Evolutionary conservation across 805 yeast species (phyloP), one percentile per base, ranked within the genome.

Genomic region (Candida hungchunana): DNA sequence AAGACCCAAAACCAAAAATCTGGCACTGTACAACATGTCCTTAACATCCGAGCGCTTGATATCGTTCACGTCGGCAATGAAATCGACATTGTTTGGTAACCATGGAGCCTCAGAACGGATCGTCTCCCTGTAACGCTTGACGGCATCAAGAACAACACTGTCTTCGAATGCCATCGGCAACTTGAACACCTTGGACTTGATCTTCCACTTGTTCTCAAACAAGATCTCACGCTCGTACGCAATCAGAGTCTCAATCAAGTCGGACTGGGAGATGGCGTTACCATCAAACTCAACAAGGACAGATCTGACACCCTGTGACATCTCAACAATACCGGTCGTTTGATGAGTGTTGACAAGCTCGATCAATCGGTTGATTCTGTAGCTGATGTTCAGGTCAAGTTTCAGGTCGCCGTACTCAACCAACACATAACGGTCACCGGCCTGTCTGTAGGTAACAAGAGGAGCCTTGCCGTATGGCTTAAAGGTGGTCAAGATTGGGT

Each of bases 91-190:
- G 67, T 88, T 90, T 46, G 98, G 98, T 53, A 90, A 71, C 97
- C 97, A 90, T 27, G 97, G 97, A 7, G 97, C 98, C 33, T 76
- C 76, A 15, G 90, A 71, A 52, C 97, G 75, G 51, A 93, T 89
- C 7, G 98, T 93, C 64, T 90, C 97, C 58, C 79, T 78, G 61
- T 90, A 90, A 62, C 98, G 76, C 44, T 76, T 74, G 25, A 89
- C 97, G 25, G 97, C 95, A 42, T 77, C 90, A 51, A 90, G 64
- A 2, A 96, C 88, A 63, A 82, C 77, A 47, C 80, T 66, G 58
- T 93, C 98, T 67, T 90, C 98, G 59, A 93, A 93, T 0, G 96
- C 96, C 89, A 93, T 83, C 44, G 98, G 98, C 47, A 90, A 69
- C 55, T 74, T 82, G 60, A 93, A 68, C 34, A 86, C 66, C 55